These are phyloP conservation scores for Ampelomyces quisqualis DNA, from an alignment of 2,329 filamentous ascomycete species.

Conservation along the genomic window DNA sequence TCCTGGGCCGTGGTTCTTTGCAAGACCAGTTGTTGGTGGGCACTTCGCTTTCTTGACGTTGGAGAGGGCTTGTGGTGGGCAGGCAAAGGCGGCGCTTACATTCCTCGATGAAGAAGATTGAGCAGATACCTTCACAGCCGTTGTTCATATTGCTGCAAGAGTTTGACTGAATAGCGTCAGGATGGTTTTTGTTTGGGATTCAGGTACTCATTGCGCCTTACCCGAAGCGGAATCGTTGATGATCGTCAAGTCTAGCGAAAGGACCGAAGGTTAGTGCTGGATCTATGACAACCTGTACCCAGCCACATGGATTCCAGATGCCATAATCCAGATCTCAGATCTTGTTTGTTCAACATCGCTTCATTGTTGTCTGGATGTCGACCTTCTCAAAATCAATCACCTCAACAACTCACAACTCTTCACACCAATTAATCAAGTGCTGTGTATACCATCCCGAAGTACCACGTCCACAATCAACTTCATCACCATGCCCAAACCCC, in stretches of 20 bases:
- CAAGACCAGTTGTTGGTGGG: constrained; percentile 78
- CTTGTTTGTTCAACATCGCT: constrained; percentile 9
- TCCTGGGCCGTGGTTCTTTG: constrained; percentile 74
- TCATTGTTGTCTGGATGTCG: constrained; percentile 1
- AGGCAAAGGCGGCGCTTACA: constrained; percentile 7
- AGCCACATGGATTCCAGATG: constrained; percentile 14
- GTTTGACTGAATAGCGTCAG: neutral
- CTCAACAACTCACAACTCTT: neutral
- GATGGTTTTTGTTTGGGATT: too few relatives aligned
- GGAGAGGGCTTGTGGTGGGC: constrained; percentile 72
- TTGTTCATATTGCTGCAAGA: neutral
- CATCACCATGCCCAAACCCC: constrained; percentile 43
- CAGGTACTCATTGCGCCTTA: too few relatives aligned
- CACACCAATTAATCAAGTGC: neutral
- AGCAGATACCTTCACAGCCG: neutral
- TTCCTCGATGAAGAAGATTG: constrained; percentile 9
- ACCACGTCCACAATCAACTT: neutral
- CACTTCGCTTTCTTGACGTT: constrained; percentile 86
- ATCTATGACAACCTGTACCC: constrained; percentile 37
- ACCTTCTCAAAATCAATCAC: too few relatives aligned
- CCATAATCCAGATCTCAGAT: too few relatives aligned
- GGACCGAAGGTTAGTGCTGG: constrained; percentile 13
- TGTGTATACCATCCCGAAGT: neutral
- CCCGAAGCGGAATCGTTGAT: neutral
- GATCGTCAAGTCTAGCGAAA: constrained; percentile 24